phyloP scores from a whole-genome alignment of 2,329 filamentous ascomycete species.

The Pleurostoma richardsiae region DNA sequence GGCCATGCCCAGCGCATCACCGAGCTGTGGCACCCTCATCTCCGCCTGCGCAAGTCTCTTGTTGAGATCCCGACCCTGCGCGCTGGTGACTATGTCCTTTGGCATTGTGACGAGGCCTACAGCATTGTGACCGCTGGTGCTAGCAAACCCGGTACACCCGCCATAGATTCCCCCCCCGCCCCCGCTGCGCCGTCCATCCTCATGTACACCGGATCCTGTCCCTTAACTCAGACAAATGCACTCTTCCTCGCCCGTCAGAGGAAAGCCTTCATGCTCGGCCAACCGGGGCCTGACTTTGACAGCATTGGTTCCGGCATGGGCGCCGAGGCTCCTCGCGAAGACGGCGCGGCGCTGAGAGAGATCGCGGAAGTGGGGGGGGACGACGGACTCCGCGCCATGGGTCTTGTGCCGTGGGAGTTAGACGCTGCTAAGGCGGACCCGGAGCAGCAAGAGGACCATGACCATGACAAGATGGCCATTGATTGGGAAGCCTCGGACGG shows the following conservation, averaged over 20 bases:
- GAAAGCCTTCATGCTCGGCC: slow-evolving; percentile 50
- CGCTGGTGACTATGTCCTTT: slow-evolving; percentile 53
- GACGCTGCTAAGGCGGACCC: slow-evolving; percentile 22
- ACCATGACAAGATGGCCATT: slow-evolving; percentile 16
- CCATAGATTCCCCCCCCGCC: slow-evolving; percentile 14
- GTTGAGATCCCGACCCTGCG: slow-evolving; percentile 50
- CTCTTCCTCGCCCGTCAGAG: slow-evolving; percentile 52
- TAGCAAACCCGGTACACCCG: slow-evolving; percentile 23
- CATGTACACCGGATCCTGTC: slow-evolving; percentile 50
- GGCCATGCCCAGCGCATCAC: slow-evolving; percentile 54
- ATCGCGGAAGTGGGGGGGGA: slow-evolving; percentile 45
- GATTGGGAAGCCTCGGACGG: slow-evolving; percentile 15
- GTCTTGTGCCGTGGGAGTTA: slow-evolving; percentile 45
- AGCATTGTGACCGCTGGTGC: slow-evolving; percentile 40
- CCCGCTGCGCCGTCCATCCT: slow-evolving; percentile 35
- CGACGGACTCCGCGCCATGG: slow-evolving; percentile 52
- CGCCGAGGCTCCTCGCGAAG: slow-evolving; percentile 44
- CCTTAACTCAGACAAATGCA: slow-evolving; percentile 52
- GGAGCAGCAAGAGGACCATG: slow-evolving; percentile 9
- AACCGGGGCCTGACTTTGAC: slow-evolving; percentile 52
- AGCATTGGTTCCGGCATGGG: slow-evolving; percentile 44
- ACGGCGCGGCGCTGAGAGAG: slow-evolving; percentile 43
- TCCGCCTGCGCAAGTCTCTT: slow-evolving; percentile 46
- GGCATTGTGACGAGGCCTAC: slow-evolving; percentile 54
- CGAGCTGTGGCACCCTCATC: slow-evolving; percentile 52